Conservation (phyloP, 2,329 filamentous ascomycete species). For the Hymenoscyphus occultus region DNA sequence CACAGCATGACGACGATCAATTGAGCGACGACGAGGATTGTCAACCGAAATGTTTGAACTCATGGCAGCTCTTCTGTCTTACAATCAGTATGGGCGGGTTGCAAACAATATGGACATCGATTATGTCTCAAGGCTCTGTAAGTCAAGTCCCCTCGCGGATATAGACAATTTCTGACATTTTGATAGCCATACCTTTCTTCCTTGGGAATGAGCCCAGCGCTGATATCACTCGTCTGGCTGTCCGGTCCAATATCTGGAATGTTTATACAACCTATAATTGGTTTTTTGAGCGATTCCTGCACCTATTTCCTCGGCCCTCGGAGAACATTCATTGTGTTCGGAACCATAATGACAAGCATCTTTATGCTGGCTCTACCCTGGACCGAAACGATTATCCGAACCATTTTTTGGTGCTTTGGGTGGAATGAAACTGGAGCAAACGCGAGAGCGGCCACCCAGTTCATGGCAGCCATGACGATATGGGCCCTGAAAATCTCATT, state of each 20-base stretch:
- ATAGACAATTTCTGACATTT: constrained; percentile 5
- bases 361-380: constrained; percentile 50
- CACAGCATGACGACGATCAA: background rate
- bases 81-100: constrained; percentile 13
- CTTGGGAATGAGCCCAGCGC: constrained; percentile 10
- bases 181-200: constrained; percentile 13
- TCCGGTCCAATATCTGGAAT: constrained; percentile 51
- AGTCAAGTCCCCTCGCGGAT: background rate
- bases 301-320: constrained; percentile 47
- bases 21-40: background rate
- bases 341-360: constrained; percentile 47
- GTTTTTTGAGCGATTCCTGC: constrained; percentile 50
- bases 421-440: background rate
- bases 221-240: constrained; percentile 46
- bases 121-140: constrained; percentile 17
- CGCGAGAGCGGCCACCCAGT: background rate
- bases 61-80: constrained; percentile 6
- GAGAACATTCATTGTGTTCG: constrained; percentile 50
- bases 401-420: constrained; percentile 2
- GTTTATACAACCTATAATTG: constrained; percentile 53
- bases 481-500: constrained; percentile 32
- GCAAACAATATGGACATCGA: constrained; percentile 16
- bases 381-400: constrained; percentile 42
- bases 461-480: constrained; percentile 28
- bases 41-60: background rate